Evolutionary conservation across 352 stramenopile species (phyloP).

Genomic region (Globisporangium nodosum): DNA sequence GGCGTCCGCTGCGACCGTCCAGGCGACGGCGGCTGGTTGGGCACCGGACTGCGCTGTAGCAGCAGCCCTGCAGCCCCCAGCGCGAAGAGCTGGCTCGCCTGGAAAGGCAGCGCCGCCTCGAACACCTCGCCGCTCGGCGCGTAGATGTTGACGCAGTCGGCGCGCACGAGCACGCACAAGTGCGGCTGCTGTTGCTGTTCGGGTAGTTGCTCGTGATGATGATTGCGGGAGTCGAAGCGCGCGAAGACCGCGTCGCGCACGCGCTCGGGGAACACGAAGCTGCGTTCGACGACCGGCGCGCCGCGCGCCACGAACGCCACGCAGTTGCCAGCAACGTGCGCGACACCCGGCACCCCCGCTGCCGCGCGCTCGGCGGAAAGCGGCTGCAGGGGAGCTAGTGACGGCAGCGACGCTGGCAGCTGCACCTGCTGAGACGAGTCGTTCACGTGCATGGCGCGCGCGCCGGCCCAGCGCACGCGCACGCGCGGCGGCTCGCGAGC

Average conservation of each 20-base stretch:
- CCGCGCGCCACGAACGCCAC: constrained; percentile 54
- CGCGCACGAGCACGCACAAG: constrained; percentile 62
- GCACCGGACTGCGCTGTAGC: constrained; percentile 48
- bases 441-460: constrained; percentile 19
- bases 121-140: constrained; percentile 57
- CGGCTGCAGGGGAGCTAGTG: constrained; percentile 1
- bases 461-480: constrained; percentile 22
- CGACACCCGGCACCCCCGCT: constrained; percentile 24
- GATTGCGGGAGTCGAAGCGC: constrained; percentile 24
- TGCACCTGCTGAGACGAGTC: neutral
- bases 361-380: constrained; percentile 34
- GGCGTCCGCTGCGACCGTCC: neutral
- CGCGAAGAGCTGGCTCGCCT: constrained; percentile 51
- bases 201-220: neutral
- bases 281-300: constrained; percentile 51
- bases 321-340: constrained; percentile 32
- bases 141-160: constrained; percentile 67
- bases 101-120: constrained; percentile 70
- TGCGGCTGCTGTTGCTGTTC: constrained; percentile 13
- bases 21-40: constrained; percentile 17
- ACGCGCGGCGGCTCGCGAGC: constrained; percentile 11
- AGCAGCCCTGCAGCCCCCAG: constrained; percentile 39
- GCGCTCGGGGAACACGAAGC: constrained; percentile 51
- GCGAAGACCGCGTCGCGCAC: constrained; percentile 50
- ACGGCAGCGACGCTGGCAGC: neutral